These are phyloP conservation scores for Salicornia ramosissima DNA, from an alignment of 148 eudicot species.

Conservation along the genomic window DNA sequence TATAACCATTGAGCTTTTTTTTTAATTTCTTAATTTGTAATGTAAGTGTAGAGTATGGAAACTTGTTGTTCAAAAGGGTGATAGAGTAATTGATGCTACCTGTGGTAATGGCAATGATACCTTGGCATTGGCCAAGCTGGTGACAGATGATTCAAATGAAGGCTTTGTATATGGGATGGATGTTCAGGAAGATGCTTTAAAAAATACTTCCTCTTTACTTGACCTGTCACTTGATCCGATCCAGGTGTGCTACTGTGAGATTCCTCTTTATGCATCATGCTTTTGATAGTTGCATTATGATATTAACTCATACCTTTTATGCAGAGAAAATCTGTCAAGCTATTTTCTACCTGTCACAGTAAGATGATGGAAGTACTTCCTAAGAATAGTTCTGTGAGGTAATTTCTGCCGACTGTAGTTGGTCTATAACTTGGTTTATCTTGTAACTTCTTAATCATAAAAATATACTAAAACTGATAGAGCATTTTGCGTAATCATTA, in stretches of 20 bases:
- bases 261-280: no score
- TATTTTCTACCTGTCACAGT: slow-evolving; percentile 67
- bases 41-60: slow-evolving; percentile 57
- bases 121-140: slow-evolving; percentile 66
- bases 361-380: slow-evolving; percentile 77
- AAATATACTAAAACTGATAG: neutral
- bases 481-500: neutral
- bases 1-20: neutral
- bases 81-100: slow-evolving; percentile 81
- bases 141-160: slow-evolving; percentile 36
- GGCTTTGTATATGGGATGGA: slow-evolving; percentile 85
- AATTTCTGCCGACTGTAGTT: slow-evolving; percentile 6
- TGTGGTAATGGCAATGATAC: slow-evolving; percentile 97
- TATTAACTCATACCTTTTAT: no score
- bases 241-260: slow-evolving; percentile 56
- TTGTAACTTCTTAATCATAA: no score
- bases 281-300: no score
- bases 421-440: neutral
- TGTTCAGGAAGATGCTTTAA: slow-evolving; percentile 63
- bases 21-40: slow-evolving; percentile 10
- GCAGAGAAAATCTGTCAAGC: slow-evolving; percentile 66
- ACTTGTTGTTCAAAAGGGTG: slow-evolving; percentile 64
- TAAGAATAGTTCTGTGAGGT: slow-evolving; percentile 53
- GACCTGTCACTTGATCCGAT: slow-evolving; percentile 40
- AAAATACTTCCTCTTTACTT: slow-evolving; percentile 53